Evolutionary conservation across 2,329 filamentous ascomycete species (phyloP).

Genomic region (Chaetomiaceae sp.): DNA sequence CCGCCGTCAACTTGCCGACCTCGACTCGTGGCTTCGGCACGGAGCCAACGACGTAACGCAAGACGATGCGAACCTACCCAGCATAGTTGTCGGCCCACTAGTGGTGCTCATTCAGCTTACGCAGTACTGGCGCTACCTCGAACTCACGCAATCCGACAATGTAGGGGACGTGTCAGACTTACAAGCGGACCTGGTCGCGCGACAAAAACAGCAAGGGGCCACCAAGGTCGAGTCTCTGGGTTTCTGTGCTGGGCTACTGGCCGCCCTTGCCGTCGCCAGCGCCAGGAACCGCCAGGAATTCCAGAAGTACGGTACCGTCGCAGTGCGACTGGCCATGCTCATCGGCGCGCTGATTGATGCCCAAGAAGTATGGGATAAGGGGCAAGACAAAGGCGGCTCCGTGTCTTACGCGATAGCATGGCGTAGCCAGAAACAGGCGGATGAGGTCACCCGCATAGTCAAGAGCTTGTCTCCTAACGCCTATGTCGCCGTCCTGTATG

Average conservation of each 20-base stretch:
- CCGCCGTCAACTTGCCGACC: background rate
- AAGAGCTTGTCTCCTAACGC: slow-evolving; percentile 24
- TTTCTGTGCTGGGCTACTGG: slow-evolving; percentile 40
- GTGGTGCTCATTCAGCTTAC: background rate
- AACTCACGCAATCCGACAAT: background rate
- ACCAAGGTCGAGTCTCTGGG: slow-evolving; percentile 30
- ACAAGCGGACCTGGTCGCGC: too few species aligned
- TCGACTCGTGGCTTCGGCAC: background rate
- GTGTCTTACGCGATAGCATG: slow-evolving; percentile 28
- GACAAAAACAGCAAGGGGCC: too few species aligned
- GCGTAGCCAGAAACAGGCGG: slow-evolving; percentile 18
- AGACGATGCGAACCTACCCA: background rate
- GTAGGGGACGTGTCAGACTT: too few species aligned
- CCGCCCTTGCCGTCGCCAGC: slow-evolving; percentile 35
- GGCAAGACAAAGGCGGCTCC: slow-evolving; percentile 20
- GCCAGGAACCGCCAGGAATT: slow-evolving; percentile 29
- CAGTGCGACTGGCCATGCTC: slow-evolving; percentile 37
- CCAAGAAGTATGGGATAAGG: slow-evolving; percentile 26
- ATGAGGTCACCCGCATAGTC: slow-evolving; percentile 23
- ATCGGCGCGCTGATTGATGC: slow-evolving; percentile 37
- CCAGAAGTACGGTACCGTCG: slow-evolving; percentile 34
- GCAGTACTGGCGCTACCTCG: slow-evolving; percentile 1
- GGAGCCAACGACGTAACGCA: background rate
- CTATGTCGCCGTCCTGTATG: slow-evolving; percentile 37
- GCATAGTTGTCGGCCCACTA: background rate